Evolutionary conservation across 139 green algal species (phyloP).

Genomic region (Edaphochlamys debaryana): DNA sequence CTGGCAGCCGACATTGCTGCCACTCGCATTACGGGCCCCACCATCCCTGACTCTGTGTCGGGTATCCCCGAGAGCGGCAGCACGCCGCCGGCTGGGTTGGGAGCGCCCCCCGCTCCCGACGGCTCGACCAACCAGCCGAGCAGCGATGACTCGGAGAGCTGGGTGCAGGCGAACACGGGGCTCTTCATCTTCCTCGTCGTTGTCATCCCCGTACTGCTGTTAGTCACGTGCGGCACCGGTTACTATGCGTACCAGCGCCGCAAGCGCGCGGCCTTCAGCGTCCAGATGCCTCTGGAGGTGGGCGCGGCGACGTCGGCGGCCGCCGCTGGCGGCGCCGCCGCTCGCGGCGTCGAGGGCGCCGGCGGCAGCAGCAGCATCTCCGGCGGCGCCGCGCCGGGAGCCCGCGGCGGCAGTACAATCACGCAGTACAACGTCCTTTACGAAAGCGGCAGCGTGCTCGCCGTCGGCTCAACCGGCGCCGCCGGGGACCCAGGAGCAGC

Average conservation of each 20-base stretch:
- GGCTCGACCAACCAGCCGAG: too few species aligned
- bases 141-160: neutral
- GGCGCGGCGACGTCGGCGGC: neutral
- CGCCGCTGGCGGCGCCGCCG: neutral
- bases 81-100: neutral
- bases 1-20: slow-evolving; percentile 1
- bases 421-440: too few species aligned
- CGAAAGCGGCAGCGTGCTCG: too few species aligned
- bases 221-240: slow-evolving; percentile 9
- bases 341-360: neutral
- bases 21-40: neutral
- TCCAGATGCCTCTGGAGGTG: too few species aligned
- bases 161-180: slow-evolving; percentile 3
- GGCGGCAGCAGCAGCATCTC: neutral
- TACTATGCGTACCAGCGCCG: slow-evolving; percentile 14
- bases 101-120: too few species aligned
- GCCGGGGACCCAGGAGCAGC: too few species aligned
- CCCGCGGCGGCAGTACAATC: too few species aligned
- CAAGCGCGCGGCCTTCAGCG: neutral
- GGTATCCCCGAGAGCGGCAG: neutral
- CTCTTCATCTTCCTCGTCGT: slow-evolving; percentile 1
- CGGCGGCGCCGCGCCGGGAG: too few species aligned
- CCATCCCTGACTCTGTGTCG: neutral
- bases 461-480: too few species aligned
- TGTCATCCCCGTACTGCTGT: neutral